Base-by-base conservation (phyloP, 2,329 filamentous ascomycete genomes). In the Pestalotiopsis sp. region DNA sequence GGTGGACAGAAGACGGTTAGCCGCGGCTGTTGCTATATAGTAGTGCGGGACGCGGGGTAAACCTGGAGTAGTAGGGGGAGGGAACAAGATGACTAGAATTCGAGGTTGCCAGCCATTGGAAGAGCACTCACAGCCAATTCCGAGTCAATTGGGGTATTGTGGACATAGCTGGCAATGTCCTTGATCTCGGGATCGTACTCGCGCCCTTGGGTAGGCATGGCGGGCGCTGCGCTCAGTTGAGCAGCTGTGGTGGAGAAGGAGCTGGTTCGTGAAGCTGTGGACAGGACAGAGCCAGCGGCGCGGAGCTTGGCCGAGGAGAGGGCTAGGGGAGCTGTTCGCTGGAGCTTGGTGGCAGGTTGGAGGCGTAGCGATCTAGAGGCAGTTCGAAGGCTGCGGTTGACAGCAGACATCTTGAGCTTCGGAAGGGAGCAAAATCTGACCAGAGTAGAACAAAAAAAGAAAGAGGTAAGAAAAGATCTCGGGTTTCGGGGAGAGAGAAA, bases 91-190 rank as follows among this genome's bases (percentile, higher is more conserved):
- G 17, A 59, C n/a, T 13, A 31, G 17, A 59, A 17, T 27, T 12
- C n/a, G 3, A 36, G 5, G n/a, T 14, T 7, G 25, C 12, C n/a
- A 58, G 57, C 23, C 9, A 59, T 41, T 63, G 39, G 45, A 41
- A 45, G 57, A 31, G 58, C 66, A 85, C 94, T 83, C 87, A 98
- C 95, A 79, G 96, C 96, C 76, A 99, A 88, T 74, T 97, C 93
- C 38, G 95, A 98, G 75, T 95, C 87, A 78, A 98, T 92, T 69
- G 93, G 88, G 82, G 95, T 95, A 81, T 95, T 93, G 87, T 97
- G 93, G 79, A 98, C 92, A 84, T 98, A 99, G 83, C 88, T 90
- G 71, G 95, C 95, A 86, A 99, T 97, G 80, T 98, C 95, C 81
- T 90, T 91, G 82, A 98, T 96, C 85, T 98, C 95, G 72, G 92